Evolutionary conservation across 2,329 filamentous ascomycete species (phyloP).

Genomic region (Botryotinia calthae): DNA sequence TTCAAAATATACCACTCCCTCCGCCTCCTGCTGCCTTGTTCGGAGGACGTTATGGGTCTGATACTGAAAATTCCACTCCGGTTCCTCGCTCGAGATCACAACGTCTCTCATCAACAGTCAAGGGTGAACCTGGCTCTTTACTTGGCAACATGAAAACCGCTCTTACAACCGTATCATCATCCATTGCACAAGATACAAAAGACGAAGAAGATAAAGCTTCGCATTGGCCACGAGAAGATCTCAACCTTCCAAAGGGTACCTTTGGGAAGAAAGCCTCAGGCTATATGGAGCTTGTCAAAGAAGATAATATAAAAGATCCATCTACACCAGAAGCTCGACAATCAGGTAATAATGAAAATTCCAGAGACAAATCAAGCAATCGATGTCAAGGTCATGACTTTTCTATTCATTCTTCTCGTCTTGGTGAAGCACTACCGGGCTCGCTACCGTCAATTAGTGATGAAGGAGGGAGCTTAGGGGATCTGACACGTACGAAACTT

Average conservation of each 20-base stretch:
- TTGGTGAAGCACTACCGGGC: constrained; percentile 18
- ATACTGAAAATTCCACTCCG: constrained; percentile 10
- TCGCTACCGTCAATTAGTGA: constrained; percentile 18
- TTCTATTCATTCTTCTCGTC: constrained; percentile 19
- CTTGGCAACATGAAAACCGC: constrained; percentile 19
- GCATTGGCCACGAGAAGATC: constrained; percentile 16
- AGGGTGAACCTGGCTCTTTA: constrained; percentile 2
- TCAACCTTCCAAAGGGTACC: background rate
- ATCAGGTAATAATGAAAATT: background rate
- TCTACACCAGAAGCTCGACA: constrained; percentile 7
- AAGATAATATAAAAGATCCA: background rate
- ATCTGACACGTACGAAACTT: constrained; percentile 9
- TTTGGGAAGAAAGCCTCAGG: background rate
- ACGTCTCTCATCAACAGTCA: background rate
- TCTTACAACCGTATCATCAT: constrained; percentile 13
- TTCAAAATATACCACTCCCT: constrained; percentile 22
- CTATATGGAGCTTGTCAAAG: constrained; percentile 2
- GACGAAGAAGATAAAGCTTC: background rate
- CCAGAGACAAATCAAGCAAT: background rate
- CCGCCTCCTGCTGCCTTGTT: constrained; percentile 23
- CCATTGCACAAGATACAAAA: constrained; percentile 13
- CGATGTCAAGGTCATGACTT: constrained; percentile 8
- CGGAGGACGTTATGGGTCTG: constrained; percentile 6
- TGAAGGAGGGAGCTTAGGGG: constrained; percentile 5
- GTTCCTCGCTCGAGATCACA: constrained; percentile 15